Base-by-base conservation (phyloP, 2,329 filamentous ascomycete species). In the Neoarthrinium moseri region DNA sequence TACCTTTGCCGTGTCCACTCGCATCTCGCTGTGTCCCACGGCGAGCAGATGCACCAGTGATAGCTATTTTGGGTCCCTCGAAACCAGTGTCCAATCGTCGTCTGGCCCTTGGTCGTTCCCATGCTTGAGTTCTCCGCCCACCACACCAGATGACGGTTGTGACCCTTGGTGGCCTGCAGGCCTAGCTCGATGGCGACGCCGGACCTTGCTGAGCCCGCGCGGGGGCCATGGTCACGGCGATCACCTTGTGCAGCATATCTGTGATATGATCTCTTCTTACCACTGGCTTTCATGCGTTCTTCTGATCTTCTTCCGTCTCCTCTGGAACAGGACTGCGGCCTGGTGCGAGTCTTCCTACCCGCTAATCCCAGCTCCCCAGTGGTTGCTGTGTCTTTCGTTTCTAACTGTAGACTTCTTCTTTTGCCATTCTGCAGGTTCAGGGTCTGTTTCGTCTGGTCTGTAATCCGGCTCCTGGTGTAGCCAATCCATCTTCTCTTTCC, bases 401-500 rank as follows among this genome's bases (percentile, higher is more conserved):
- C 60, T 61, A 53, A 63, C 61, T 60, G 58, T 44, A 20, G 27
- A 33, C 57, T 56, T 55, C 55, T 56, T 47, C 53, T 48, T 56
- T 53, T 50, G 53, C 55, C 54, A 61, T 61, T 26, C 63, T 64
- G 60, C 59, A 63, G 63, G 63, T 60, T 65, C 67, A 64, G 65
- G 65, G 63, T 58, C 63, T 70, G 66, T 71, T 72, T 73, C 70
- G 69, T 68, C 67, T 64, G 56, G 63, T 66, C 66, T 63, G 58
- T 65, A 65, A 67, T 62, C 63, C 60, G 53, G 58, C 59, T 62
- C 58, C 56, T 57, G 53, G 55, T 62, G 53, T 56, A 49, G 45
- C 51, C 47, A 48, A 42, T 46, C 42, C 40, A 22, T 60, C 49
- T 40, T 56, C 56, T 50, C 49, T 54, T 29, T 53, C 40, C 46